Evolutionary conservation across 176 grass and related monocot genomes (phyloP), one percentile per base, ranked within the genome.

Genomic region (Alopecurus myosuroides): DNA sequence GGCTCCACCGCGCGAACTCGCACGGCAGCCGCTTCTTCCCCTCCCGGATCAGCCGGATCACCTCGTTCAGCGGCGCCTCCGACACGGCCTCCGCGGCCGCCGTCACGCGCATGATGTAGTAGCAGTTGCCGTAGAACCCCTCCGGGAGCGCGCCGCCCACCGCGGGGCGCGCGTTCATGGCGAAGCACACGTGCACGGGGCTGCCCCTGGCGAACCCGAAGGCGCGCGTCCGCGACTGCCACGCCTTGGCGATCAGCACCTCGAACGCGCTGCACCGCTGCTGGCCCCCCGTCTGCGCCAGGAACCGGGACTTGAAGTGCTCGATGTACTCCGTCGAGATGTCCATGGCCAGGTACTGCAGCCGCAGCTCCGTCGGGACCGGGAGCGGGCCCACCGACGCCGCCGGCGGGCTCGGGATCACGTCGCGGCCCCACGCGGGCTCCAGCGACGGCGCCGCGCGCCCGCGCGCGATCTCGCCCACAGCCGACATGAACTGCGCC

Each of bases 101-200:
- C 7, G 92, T 64, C 28, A 94, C 94, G 44, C 87, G 80, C 94
- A 94, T 97, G 81, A 97, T 97, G 89, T 97, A 97, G 86, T 97
- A 97, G 90, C 94, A 94, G 77, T 97, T 97, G 36, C 94, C 94
- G 65, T 97, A 94, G 86, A 92, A 97, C 0, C 95, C 95, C 1
- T 41, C 74, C 0, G 95, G 92, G 1, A 97, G 79, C 53, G 81
- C 36, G 25, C 64, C 35, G 10, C 29, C 39, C 12, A 87, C 74
- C 58, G 88, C 63, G 0, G 92, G 86, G 3, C 92, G 92, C 17
- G 94, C 92, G 86, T 92, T 97, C 94, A 97, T 97, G 68, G 94
- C 80, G 81, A 97, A 97, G 88, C 89, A 97, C 1, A 97, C 78
- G 73, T 97, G 88, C 18, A 93, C 80, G 11, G 69, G 68, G 12